Percentiles rank a stretch among this genome's conserved stretches.
Evolutionary conservation across 2,329 filamentous ascomycete species (phyloP).

Genomic region (Verticillium zaregamsianum): DNA sequence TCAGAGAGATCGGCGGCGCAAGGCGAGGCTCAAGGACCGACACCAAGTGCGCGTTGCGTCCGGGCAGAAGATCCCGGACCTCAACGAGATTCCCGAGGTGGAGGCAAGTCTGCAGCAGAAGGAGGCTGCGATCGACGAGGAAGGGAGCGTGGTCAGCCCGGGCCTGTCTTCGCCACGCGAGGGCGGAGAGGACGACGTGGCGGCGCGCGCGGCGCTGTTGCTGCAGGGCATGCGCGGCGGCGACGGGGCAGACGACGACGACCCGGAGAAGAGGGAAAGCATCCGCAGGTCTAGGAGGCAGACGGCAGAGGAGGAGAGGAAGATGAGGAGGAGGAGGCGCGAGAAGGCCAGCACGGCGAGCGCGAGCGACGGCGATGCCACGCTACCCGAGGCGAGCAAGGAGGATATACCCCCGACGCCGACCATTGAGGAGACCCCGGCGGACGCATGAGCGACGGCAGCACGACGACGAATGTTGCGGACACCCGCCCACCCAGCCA

Average conservation of each 20-base stretch:
- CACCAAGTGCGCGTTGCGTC: conserved; percentile 88
- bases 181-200: conserved; percentile 67
- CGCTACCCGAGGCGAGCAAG: conserved; percentile 10
- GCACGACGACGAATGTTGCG: conserved; percentile 5
- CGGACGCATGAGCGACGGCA: conserved; percentile 10
- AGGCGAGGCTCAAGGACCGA: conserved; percentile 83
- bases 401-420: conserved; percentile 13
- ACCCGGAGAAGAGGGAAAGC: conserved; percentile 50
- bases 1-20: conserved; percentile 80
- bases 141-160: conserved; percentile 50
- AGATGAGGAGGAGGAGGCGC: conserved; percentile 61
- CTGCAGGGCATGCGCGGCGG: conserved; percentile 77
- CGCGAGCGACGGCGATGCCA: conserved; percentile 16
- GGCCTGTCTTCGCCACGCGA: conserved; percentile 37
- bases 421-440: conserved; percentile 12
- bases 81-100: conserved; percentile 56
- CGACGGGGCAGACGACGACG: conserved; percentile 50
- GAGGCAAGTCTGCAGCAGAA: conserved; percentile 34
- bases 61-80: conserved; percentile 81
- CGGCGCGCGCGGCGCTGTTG: conserved; percentile 76
- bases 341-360: conserved; percentile 48
- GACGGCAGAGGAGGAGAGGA: conserved; percentile 75
- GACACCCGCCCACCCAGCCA: conserved; percentile 8
- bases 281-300: conserved; percentile 61
- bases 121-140: conserved; percentile 39